phyloP scores from a whole-genome alignment of 768 basidiomycete genomes.

The Boletus subcaerulescens region DNA sequence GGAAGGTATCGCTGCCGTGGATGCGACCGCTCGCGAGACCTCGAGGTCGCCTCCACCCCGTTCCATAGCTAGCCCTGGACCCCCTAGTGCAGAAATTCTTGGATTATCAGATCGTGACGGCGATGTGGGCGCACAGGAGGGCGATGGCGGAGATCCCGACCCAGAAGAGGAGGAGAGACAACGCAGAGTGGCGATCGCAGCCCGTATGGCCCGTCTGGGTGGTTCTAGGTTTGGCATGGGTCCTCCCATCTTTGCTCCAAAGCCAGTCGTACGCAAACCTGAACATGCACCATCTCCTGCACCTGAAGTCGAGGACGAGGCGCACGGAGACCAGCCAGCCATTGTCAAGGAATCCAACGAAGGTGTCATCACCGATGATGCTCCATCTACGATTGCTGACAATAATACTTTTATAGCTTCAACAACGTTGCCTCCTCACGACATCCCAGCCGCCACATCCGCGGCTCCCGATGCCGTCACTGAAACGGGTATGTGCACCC shows the following conservation, averaged over 20 bases:
- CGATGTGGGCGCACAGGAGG: constrained; percentile 23
- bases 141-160: constrained; percentile 35
- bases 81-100: constrained; percentile 5
- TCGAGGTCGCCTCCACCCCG: constrained; percentile 38
- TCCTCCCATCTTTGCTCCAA: constrained; percentile 65
- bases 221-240: constrained; percentile 82
- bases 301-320: constrained; percentile 25
- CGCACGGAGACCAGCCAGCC: constrained; percentile 1
- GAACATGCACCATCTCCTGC: constrained; percentile 4
- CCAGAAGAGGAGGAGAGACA: constrained; percentile 69
- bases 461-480: constrained; percentile 1
- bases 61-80: constrained; percentile 10
- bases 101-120: constrained; percentile 25
- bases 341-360: constrained; percentile 11
- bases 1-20: constrained; percentile 15
- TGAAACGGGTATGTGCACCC: constrained; percentile 18
- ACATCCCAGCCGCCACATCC: constrained; percentile 1
- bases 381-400: constrained; percentile 8
- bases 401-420: constrained; percentile 1
- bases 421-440: constrained; percentile 15
- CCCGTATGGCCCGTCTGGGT: constrained; percentile 90
- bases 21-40: constrained; percentile 22
- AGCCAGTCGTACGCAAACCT: constrained; percentile 40
- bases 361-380: constrained; percentile 12
- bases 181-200: constrained; percentile 83